Evolutionary conservation across 192 early-diverging fungal genomes (phyloP), one percentile per base, ranked within the genome.

Genomic region (Phycomyces nitens): DNA sequence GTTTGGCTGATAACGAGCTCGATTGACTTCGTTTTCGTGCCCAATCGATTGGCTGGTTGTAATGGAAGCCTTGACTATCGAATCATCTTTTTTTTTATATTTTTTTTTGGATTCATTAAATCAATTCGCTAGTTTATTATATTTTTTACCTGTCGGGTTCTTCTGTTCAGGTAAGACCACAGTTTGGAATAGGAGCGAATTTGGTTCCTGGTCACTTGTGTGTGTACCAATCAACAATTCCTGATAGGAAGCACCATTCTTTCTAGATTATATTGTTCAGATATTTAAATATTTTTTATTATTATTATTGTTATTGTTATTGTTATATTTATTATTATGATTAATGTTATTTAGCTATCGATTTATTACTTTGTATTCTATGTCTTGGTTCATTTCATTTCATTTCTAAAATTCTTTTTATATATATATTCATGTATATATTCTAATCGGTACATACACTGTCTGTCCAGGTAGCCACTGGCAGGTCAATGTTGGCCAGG

Each of bases 1-100:
- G 69, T 84, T 79, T 43, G 95, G 95, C 90, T 97, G 97, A 73
- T 97, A 99, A 50, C 97, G 87, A 23, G 94, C 95, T 64, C 94
- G 76, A 83, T 99, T 99, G 57, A 97, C 92, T 79, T 99, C 97
- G 53, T 94, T 93, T 44, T 94, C 92, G 69, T 99, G 97, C 65
- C 86, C 86, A 70, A 99, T 96, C 16, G 88, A 88, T 75, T 99
- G 95, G 49, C 83, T 92, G 60, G 96, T 89, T 67, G 88, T 81
- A 88, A 71, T 91, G 84, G 14, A 85, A 78, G 53, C 54, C 53
- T 54, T 65, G 88, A 58, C 91, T 89, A 66, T 90, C 92, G 8
- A 88, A n/a, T n/a, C n/a, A n/a, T 89, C 18, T 57, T 0, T 22
- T 24, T 12, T 26, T 0, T 1, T 23, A 42, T 12, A 24, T 26